phyloP scores from a whole-genome alignment of 2,329 filamentous ascomycete species.

The Dactylellina drechsleri region DNA sequence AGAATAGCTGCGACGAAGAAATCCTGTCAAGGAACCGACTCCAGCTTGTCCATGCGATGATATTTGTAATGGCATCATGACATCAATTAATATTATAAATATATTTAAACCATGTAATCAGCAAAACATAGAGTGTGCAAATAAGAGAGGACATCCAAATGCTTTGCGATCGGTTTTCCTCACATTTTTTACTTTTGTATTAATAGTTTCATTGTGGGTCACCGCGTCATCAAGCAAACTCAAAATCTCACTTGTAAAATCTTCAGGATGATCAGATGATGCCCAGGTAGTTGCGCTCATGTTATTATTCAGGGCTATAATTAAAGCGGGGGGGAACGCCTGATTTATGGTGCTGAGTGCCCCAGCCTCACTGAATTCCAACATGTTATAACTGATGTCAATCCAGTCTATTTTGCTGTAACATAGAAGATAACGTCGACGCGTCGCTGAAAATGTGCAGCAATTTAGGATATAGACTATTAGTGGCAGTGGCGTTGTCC shows the following conservation, averaged over 20 bases:
- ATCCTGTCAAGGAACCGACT: not conserved
- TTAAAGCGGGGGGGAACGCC: slow-evolving; percentile 16
- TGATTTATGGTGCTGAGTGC: slow-evolving; percentile 25
- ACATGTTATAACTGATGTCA: not conserved
- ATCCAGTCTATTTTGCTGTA: not conserved
- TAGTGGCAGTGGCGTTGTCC: not conserved
- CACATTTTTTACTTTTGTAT: not conserved
- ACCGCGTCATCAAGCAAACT: not conserved
- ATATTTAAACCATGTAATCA: not conserved
- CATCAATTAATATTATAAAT: not conserved
- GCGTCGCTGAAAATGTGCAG: slow-evolving; percentile 36
- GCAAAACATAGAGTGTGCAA: not conserved
- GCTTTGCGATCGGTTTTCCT: not conserved
- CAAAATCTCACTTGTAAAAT: too few relatives aligned
- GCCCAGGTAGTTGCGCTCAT: too few relatives aligned
- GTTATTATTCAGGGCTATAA: slow-evolving; percentile 7
- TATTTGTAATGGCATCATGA: not conserved
- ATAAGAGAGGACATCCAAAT: not conserved
- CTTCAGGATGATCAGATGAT: too few relatives aligned
- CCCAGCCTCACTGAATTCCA: slow-evolving; percentile 18
- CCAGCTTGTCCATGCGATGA: slow-evolving; percentile 6
- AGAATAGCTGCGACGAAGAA: slow-evolving; percentile 20
- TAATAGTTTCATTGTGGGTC: not conserved
- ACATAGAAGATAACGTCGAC: slow-evolving; percentile 32
- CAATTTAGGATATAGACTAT: slow-evolving; percentile 17